Evolutionary conservation across 2,329 filamentous ascomycete species (phyloP), one percentile per base, ranked within the genome.

Genomic region (Epichloe typhina): DNA sequence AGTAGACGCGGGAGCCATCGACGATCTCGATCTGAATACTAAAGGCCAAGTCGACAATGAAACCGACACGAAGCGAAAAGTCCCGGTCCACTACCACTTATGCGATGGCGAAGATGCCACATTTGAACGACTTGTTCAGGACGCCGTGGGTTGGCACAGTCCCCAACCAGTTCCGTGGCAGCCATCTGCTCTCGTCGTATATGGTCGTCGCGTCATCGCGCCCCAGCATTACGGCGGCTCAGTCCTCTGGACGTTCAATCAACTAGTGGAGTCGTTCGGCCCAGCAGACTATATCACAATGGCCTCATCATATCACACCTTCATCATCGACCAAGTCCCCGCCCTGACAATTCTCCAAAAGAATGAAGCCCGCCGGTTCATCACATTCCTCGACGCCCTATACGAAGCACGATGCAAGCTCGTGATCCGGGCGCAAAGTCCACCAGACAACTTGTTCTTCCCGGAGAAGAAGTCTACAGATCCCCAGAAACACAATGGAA

Each of bases 201-300:
- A 89, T 57, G 84, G 83, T 2, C 77, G 86, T 37, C 71, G 68
- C 2, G 69, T 90, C 2, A 60, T 64, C 1, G 74, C 88, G 3
- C 80, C 82, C 1, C 71, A 71, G 3, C 75, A 83, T 38, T 66
- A 75, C 54, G 66, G 75, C 26, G 80, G 82, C 17, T 67, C 77
- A 1, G 76, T 80, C 0, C 73, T 74, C 50, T 88, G 84, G 77
- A 75, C 77, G 9, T 93, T 91, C 58, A 60, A 72, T 13, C 75
- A 84, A 37, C 75, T 91, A 1, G 88, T 86, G 52, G 74, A 75
- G 5, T 72, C 73, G 2, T 80, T 89, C 43, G 87, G 87, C 0
- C 86, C 86, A 1, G 87, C 87, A 31, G 87, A 93, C 68, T 93
- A 90, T 66, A 85, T 90, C 50, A 85, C 84, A 1, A 77, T 93